These are phyloP conservation scores for Anaeramoeba flamelloides DNA, from an alignment of 78 protist species.

Conservation along the genomic window DNA sequence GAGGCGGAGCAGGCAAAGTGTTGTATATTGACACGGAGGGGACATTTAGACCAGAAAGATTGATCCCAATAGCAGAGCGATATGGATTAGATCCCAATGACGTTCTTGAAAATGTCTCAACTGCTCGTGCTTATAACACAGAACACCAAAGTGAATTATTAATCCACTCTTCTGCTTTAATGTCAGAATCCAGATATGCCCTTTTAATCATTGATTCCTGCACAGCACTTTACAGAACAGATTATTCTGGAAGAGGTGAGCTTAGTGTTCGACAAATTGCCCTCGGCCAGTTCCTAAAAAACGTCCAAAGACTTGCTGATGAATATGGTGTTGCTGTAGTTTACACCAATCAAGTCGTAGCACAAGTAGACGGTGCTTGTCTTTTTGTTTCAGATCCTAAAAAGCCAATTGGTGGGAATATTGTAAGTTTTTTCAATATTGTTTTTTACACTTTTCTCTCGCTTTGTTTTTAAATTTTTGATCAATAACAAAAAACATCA, in stretches of 20 bases:
- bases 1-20: slow-evolving; percentile 98
- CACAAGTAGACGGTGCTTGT: slow-evolving; percentile 59
- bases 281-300: slow-evolving; percentile 77
- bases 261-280: slow-evolving; percentile 85
- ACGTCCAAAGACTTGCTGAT: slow-evolving; percentile 78
- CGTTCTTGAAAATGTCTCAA: slow-evolving; percentile 90
- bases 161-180: background rate
- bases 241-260: slow-evolving; percentile 93
- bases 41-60: slow-evolving; percentile 95
- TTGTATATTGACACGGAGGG: slow-evolving; percentile 98
- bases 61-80: slow-evolving; percentile 73
- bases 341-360: slow-evolving; percentile 96
- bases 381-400: slow-evolving; percentile 36
- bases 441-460: no score
- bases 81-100: slow-evolving; percentile 49
- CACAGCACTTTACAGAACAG: slow-evolving; percentile 68
- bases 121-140: slow-evolving; percentile 91
- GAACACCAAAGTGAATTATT: slow-evolving; percentile 84
- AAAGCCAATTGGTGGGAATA: slow-evolving; percentile 20
- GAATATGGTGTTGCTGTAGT: slow-evolving; percentile 94
- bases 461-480: no score
- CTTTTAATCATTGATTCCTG: slow-evolving; percentile 88
- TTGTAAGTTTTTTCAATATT: no score
- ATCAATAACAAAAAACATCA: no score
- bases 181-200: slow-evolving; percentile 30